Evolutionary conservation across 2,329 filamentous ascomycete species (phyloP), one percentile per base, ranked within the genome.

Genomic region (Aspergillus japonicus): DNA sequence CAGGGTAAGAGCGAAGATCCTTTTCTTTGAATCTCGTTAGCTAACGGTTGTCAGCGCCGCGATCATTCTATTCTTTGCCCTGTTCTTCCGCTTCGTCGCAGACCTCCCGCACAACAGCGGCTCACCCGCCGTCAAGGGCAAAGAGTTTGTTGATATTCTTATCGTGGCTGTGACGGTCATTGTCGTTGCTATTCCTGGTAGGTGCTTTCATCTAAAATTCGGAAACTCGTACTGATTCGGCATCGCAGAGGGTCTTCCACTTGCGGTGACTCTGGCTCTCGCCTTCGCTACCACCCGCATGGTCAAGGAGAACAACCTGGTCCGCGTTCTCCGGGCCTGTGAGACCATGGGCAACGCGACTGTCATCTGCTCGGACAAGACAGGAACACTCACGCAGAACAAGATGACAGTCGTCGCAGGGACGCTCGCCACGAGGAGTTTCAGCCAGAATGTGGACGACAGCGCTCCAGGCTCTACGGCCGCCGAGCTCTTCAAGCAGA

Each of bases 21-120:
- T 4, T 3, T 44, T 31, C 19, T 19, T 6, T 5, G 11, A 26
- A 10, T 14, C 35, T 35, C n/a, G 16, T 7, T 54, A n/a, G 53
- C 64, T 70, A 44, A 69, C 57, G 39, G 7, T 21, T 21, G 47
- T 29, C 39, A 77, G 76, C 50, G 80, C 85, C 62, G 91, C 92
- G 52, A 91, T 89, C 64, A 80, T 95, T 14, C 81, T 96, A 50
- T 96, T 97, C 77, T 82, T 94, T 50, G 89, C 96, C 50, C 82
- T 96, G 14, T 86, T 96, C 69, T 93, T 96, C 78, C 85, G 92
- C 68, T 97, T 96, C 71, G 80, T 95, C 10, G 91, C 87, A 51
- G 78, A 85, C 12, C 83, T 96, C 3, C 82, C 75, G 57, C 78
- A 75, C 19, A 81, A 85, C 59, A 64, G 70, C 3, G 77, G 77